Evolutionary conservation across 306 rosid species (phyloP).

Genomic region (Crataegus laevigata): DNA sequence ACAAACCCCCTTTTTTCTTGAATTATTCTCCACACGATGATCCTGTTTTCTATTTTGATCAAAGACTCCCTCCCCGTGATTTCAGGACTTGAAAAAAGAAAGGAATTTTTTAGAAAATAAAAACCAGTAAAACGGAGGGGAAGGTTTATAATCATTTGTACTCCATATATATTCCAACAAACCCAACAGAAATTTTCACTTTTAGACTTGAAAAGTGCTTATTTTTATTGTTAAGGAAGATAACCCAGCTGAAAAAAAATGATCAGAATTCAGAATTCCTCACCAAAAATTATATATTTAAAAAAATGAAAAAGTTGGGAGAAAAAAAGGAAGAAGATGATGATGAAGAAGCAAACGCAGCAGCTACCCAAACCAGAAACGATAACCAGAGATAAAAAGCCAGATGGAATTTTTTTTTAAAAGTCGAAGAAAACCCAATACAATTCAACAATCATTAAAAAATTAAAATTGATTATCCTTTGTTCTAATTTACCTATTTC

Average conservation of each 20-base stretch:
- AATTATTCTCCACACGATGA: constrained; percentile 55
- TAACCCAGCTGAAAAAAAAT: not conserved
- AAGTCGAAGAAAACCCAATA: not conserved
- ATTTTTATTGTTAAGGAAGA: not conserved
- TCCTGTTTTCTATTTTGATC: constrained; percentile 9
- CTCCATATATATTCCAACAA: constrained; percentile 16
- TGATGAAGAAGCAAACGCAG: not conserved
- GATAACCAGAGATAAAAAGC: not conserved
- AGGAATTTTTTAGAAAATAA: constrained; percentile 1
- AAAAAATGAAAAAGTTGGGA: not conserved
- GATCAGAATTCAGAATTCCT: not conserved
- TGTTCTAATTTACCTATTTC: constrained; percentile 38
- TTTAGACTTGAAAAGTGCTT: not conserved
- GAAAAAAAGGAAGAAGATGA: not conserved
- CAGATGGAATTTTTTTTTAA: not conserved
- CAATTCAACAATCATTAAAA: not conserved
- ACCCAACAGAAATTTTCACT: constrained; percentile 5
- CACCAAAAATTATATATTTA: not conserved
- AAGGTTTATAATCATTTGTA: constrained; percentile 2
- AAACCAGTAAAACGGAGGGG: not conserved
- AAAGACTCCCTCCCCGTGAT: constrained; percentile 44
- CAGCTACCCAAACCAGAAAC: not conserved
- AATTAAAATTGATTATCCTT: not conserved
- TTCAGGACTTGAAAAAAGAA: constrained; percentile 25
- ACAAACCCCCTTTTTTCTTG: constrained; percentile 12